These are phyloP conservation scores for Aureobasidium musti DNA, from an alignment of 2,329 filamentous ascomycete genomes.

Conservation along the genomic window DNA sequence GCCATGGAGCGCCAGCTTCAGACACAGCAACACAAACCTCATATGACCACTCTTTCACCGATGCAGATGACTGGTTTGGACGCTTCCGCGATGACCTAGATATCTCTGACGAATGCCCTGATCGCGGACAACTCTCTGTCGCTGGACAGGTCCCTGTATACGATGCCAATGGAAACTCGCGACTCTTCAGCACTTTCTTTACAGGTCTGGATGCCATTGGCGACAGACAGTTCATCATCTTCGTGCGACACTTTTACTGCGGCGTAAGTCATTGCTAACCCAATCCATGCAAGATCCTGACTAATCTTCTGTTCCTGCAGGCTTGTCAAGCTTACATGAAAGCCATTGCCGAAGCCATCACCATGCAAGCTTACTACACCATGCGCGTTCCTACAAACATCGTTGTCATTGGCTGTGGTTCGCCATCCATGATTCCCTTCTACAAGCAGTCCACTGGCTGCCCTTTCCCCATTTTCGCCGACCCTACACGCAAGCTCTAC, in stretches of 20 bases:
- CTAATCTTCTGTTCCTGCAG: slow-evolving; percentile 28
- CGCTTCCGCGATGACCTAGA: slow-evolving; percentile 40
- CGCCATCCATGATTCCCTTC: slow-evolving; percentile 42
- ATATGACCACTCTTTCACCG: slow-evolving; percentile 29
- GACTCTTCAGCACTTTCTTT: slow-evolving; percentile 65
- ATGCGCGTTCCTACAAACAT: slow-evolving; percentile 44
- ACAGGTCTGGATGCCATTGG: slow-evolving; percentile 49
- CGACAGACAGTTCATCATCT: slow-evolving; percentile 45
- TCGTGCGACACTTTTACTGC: slow-evolving; percentile 49
- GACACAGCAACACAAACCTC: slow-evolving; percentile 23
- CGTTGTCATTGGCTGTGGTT: slow-evolving; percentile 44
- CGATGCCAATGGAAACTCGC: slow-evolving; percentile 61
- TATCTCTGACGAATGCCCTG: slow-evolving; percentile 40
- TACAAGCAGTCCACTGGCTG: slow-evolving; percentile 43
- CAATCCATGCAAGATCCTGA: no score
- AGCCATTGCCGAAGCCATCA: slow-evolving; percentile 41
- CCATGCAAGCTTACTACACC: slow-evolving; percentile 42
- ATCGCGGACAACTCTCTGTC: slow-evolving; percentile 39
- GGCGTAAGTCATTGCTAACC: slow-evolving; percentile 34
- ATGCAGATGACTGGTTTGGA: slow-evolving; percentile 42
- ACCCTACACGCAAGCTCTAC: slow-evolving; percentile 42
- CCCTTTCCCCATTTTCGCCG: slow-evolving; percentile 45
- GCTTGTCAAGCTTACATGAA: slow-evolving; percentile 45
- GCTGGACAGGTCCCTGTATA: slow-evolving; percentile 52
- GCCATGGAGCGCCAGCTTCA: slow-evolving; percentile 6